Base-by-base conservation (phyloP, 2,329 filamentous ascomycete species). In the Penicillium expansum region DNA sequence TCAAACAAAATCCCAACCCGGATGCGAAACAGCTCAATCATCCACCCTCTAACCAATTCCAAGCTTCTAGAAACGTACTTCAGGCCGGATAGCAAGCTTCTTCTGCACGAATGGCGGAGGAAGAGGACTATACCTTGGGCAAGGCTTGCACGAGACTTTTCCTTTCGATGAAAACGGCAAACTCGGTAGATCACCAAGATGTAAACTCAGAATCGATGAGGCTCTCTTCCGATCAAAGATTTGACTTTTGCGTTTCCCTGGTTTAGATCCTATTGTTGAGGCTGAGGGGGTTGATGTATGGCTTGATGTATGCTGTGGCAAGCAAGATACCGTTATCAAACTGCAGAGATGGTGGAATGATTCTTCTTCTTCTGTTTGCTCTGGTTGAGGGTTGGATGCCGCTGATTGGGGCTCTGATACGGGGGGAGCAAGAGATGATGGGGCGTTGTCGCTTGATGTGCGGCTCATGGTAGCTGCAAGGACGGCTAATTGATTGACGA, bases 321-420 rank as follows among this genome's bases (percentile, higher is more conserved):
- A 24, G 22, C 35, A 53, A 11, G 64, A 63, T 37, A 62, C 35
- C 32, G 63, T 66, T 52, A 67, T 67, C 35, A 66, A 45, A 47
- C 60, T 65, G 29, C 49, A 32, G 30, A 67, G 57, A 37, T 67
- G 62, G 35, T 62, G 51, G 48, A 66, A 67, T 11, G 57, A 60
- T 48, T 67, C 62, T 35, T 64, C 59, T 45, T 33, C 30, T 33
- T 53, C 52, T 35, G 24, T 27, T 13, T 59, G 35, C 14, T 55
- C 45, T 5, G 8, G 16, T 27, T 22, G 7, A 13, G 7, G 13
- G 4, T 4, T 8, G 3, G 13, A 13, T n/a, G 32, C 16, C 29
- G 13, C 27, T 33, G 29, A 9, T 32, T 18, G 20, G 1, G 18
- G 8, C 27, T 52, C 20, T 18, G 24, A 4, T 29, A 27, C 27